Conservation (phyloP, 2,329 filamentous ascomycete species). For the Fusarium pseudocircinatum region DNA sequence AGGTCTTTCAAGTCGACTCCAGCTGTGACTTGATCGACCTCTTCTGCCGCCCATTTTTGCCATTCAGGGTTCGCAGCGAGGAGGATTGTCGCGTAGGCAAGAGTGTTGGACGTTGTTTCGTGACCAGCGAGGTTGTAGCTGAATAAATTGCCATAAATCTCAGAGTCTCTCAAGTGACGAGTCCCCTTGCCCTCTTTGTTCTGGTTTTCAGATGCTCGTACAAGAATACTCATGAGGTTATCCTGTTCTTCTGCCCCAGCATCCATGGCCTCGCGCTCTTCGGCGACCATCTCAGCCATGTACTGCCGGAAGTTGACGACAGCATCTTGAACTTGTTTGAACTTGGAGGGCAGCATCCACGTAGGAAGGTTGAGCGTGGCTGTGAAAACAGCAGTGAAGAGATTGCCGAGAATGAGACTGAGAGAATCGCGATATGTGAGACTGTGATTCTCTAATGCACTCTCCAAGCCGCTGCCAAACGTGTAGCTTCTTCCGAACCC, state of each 20-base stretch:
- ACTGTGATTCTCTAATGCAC: conserved; percentile 15
- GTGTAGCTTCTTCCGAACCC: conserved; percentile 34
- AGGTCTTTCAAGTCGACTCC: conserved; percentile 16
- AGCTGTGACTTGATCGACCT: conserved; percentile 37
- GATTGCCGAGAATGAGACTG: conserved; percentile 25
- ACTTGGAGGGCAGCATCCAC: conserved; percentile 26
- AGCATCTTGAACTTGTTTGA: conserved; percentile 28
- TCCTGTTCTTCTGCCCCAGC: conserved; percentile 13
- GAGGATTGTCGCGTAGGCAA: conserved; percentile 54
- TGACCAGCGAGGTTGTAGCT: conserved; percentile 61
- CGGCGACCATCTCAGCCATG: conserved; percentile 31
- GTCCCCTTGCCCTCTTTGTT: conserved; percentile 12
- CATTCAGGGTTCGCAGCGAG: conserved; percentile 56
- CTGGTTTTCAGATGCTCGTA: conserved; percentile 30
- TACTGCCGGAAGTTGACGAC: conserved; percentile 31
- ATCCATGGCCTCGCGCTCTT: conserved; percentile 26
- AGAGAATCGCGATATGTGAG: conserved; percentile 30
- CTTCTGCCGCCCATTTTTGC: conserved; percentile 57
- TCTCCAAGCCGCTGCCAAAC: conserved; percentile 21
- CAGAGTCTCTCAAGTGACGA: conserved; percentile 47
- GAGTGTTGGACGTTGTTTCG: conserved; percentile 59
- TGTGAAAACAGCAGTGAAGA: conserved; percentile 30
- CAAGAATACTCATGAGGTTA: conserved; percentile 35
- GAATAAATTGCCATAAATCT: conserved; percentile 61
- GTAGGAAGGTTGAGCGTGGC: conserved; percentile 23